Evolutionary conservation across 257 asterid species (phyloP).

Genomic region (Anisodus tanguticus): DNA sequence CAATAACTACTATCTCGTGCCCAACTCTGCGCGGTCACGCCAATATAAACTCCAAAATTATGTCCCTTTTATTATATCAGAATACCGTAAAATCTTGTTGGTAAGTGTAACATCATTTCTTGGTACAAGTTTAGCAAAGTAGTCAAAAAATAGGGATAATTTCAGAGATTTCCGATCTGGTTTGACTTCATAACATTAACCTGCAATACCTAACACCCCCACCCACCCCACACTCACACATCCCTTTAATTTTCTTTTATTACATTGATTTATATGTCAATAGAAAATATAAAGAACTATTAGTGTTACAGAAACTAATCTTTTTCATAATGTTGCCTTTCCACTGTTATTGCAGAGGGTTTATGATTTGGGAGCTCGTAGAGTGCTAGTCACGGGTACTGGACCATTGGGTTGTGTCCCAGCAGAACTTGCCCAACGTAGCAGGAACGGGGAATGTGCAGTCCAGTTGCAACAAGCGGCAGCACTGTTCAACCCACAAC

Average conservation of each 20-base stretch:
- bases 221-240: not conserved
- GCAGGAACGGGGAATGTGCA: slow-evolving; percentile 67
- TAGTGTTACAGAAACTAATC: not conserved
- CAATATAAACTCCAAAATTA: slow-evolving; percentile 62
- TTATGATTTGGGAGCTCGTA: slow-evolving; percentile 58
- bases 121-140: not conserved
- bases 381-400: slow-evolving; percentile 71
- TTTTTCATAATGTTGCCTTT: not conserved
- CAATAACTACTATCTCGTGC: slow-evolving; percentile 77
- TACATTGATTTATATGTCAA: not conserved
- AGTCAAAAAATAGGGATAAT: not conserved
- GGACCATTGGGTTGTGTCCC: slow-evolving; percentile 90
- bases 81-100: slow-evolving; percentile 63
- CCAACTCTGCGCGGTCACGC: slow-evolving; percentile 69
- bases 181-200: not conserved
- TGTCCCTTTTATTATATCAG: slow-evolving; percentile 67
- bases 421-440: slow-evolving; percentile 63
- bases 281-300: not conserved
- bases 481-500: slow-evolving; percentile 66
- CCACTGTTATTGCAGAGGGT: slow-evolving; percentile 45
- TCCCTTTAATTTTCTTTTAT: not conserved
- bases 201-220: not conserved
- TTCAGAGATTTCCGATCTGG: not conserved
- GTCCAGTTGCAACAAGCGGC: slow-evolving; percentile 69
- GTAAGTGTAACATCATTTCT: slow-evolving; percentile 36